Evolutionary conservation across 768 basidiomycete species (phyloP).

Genomic region (Tricholoma saponaceum): DNA sequence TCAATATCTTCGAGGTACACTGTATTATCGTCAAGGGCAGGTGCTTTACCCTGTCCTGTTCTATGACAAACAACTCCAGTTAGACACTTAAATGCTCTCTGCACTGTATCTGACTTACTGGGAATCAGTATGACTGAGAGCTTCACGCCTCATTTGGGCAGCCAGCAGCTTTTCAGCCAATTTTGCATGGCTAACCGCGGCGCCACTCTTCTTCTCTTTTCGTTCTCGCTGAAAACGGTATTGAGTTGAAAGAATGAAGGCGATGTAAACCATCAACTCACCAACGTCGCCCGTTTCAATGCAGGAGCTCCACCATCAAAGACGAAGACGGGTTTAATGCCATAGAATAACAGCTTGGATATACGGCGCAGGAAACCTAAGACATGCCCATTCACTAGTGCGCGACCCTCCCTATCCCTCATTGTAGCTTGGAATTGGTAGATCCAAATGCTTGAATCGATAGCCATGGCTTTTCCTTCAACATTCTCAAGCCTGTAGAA

Average conservation of each 20-base stretch:
- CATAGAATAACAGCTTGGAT: constrained; percentile 92
- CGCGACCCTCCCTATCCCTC: constrained; percentile 94
- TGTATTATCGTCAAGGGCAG: constrained; percentile 58
- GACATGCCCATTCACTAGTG: constrained; percentile 89
- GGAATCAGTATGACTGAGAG: constrained; percentile 44
- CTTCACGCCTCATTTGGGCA: constrained; percentile 88
- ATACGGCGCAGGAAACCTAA: constrained; percentile 88
- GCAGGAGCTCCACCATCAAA: constrained; percentile 96
- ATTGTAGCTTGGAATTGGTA: constrained; percentile 99
- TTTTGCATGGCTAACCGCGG: constrained; percentile 78
- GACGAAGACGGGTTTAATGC: constrained; percentile 97
- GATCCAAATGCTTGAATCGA: constrained; percentile 99
- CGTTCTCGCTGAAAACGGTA: constrained; percentile 61
- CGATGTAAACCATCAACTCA: constrained; percentile 30
- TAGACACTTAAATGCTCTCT: not conserved
- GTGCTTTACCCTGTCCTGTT: constrained; percentile 46
- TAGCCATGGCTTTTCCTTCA: constrained; percentile 93
- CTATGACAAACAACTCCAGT: not conserved
- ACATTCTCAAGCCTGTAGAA: constrained; percentile 78
- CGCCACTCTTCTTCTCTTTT: constrained; percentile 88
- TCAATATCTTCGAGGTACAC: constrained; percentile 90
- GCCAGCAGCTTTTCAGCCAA: constrained; percentile 90
- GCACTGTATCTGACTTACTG: not conserved
- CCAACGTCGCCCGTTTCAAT: constrained; percentile 86
- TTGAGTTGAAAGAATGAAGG: not conserved